These are phyloP conservation scores for Stygiomarasmius scandens DNA, from an alignment of 1,284 basidiomycete species.

Conservation along the genomic window DNA sequence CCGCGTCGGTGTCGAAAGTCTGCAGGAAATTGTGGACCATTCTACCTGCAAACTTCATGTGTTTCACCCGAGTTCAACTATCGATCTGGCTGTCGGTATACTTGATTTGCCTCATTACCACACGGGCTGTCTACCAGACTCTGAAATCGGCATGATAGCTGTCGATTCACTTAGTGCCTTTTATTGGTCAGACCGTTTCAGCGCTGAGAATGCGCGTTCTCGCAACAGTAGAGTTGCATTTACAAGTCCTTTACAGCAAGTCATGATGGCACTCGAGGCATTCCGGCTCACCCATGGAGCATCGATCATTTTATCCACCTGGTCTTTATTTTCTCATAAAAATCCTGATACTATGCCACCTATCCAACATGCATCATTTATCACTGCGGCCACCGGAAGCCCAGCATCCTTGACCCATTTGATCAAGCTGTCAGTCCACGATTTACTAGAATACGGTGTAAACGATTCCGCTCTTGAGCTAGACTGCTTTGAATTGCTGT, in stretches of 20 bases:
- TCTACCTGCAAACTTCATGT: slow-evolving; percentile 61
- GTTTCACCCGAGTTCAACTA: slow-evolving; percentile 66
- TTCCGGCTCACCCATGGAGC: slow-evolving; percentile 56
- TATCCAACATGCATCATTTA: background rate
- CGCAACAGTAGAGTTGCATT: slow-evolving; percentile 17
- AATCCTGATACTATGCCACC: slow-evolving; percentile 14
- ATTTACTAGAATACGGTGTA: background rate
- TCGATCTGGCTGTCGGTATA: slow-evolving; percentile 69
- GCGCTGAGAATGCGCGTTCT: slow-evolving; percentile 53
- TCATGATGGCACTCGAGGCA: slow-evolving; percentile 50
- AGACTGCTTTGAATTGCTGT: background rate
- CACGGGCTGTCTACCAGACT: slow-evolving; percentile 44
- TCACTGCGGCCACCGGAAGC: background rate
- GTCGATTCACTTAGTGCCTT: slow-evolving; percentile 78
- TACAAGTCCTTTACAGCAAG: slow-evolving; percentile 43
- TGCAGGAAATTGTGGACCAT: slow-evolving; percentile 36
- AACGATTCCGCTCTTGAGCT: background rate
- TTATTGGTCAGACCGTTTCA: slow-evolving; percentile 76
- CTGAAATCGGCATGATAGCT: slow-evolving; percentile 63
- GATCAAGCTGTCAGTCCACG: background rate
- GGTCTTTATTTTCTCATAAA: slow-evolving; percentile 50
- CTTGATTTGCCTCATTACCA: slow-evolving; percentile 61
- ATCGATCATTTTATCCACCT: slow-evolving; percentile 63
- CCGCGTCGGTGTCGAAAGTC: slow-evolving; percentile 29
- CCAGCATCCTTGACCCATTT: background rate